Conservation (phyloP, 2,329 filamentous ascomycete genomes). For the Lasiodiplodia theobromae region DNA sequence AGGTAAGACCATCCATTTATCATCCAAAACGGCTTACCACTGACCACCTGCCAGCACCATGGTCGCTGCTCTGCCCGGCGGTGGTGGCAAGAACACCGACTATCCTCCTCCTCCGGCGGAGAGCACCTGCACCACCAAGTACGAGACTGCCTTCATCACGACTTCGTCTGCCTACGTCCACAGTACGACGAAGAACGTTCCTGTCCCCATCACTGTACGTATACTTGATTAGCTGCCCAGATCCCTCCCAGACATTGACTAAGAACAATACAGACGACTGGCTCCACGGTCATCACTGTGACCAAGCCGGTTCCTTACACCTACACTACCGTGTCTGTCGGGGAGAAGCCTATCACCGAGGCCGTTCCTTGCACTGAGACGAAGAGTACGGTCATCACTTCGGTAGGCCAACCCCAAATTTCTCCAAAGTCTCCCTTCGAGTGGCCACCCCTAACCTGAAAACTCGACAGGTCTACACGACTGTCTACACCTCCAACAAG, state of each 20-base stretch:
- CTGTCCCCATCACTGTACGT: conserved; percentile 16
- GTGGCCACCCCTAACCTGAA: background rate
- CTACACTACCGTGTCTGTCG: conserved; percentile 14
- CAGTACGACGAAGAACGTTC: conserved; percentile 18
- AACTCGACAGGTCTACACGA: background rate
- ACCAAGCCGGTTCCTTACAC: conserved; percentile 31
- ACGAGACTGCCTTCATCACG: conserved; percentile 13
- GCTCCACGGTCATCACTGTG: conserved; percentile 28
- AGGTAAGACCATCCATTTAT: background rate
- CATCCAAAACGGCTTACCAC: background rate
- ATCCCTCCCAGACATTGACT: background rate
- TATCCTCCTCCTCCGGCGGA: conserved; percentile 3
- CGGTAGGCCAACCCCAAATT: conserved; percentile 32
- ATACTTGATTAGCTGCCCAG: background rate
- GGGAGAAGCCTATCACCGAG: background rate
- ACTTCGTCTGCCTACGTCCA: background rate
- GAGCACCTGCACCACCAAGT: conserved; percentile 17
- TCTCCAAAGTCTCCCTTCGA: background rate
- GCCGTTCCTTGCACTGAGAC: background rate
- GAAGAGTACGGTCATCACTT: conserved; percentile 12
- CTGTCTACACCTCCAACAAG: conserved; percentile 31
- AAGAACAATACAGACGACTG: conserved; percentile 7
- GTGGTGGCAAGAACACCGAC: background rate
- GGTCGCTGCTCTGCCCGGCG: conserved; percentile 19
- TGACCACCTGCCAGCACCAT: conserved; percentile 12